A percentile compares a stretch with the other conserved stretches of the same genome.
Conservation (phyloP, 495 filamentous ascomycete genomes). For the Penicillium riverlandense region DNA sequence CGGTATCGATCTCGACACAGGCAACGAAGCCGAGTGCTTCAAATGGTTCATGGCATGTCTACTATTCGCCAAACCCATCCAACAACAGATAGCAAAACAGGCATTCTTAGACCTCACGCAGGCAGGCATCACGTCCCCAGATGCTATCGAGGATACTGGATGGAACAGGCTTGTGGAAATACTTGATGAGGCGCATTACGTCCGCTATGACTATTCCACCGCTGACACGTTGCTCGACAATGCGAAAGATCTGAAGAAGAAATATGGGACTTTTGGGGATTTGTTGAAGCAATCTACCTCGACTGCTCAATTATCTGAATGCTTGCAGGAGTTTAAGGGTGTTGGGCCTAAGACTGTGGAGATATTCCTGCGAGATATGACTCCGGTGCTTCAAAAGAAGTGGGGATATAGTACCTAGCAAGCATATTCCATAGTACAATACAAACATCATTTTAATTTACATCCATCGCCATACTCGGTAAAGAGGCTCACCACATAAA, state of each 20-base stretch:
- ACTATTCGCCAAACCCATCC: not conserved
- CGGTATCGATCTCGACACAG: not conserved
- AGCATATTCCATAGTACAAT: not conserved
- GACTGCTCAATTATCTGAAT: not conserved
- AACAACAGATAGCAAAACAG: not conserved
- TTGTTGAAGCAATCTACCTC: not conserved
- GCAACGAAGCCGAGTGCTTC: not conserved
- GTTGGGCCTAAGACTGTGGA: conserved; percentile 3
- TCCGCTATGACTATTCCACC: conserved; percentile 3
- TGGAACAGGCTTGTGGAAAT: not conserved
- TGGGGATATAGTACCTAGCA: not conserved
- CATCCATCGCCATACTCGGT: not conserved
- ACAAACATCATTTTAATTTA: conserved; percentile 8
- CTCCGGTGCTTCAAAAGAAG: not conserved
- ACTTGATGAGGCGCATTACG: not conserved
- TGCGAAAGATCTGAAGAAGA: not conserved
- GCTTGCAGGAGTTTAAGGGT: conserved; percentile 1
- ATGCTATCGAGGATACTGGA: not conserved
- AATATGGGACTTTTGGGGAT: conserved; percentile 1
- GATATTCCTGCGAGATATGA: conserved; percentile 4
- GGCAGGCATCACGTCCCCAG: not conserved
- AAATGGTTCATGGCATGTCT: not conserved
- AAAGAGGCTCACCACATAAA: conserved; percentile 74
- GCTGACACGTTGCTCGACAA: conserved; percentile 1
- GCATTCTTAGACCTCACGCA: not conserved